A percentile compares a stretch with the other conserved stretches of the same genome.
Evolutionary conservation across 257 asterid genomes (phyloP).

Genomic region (Solanum etuberosum): DNA sequence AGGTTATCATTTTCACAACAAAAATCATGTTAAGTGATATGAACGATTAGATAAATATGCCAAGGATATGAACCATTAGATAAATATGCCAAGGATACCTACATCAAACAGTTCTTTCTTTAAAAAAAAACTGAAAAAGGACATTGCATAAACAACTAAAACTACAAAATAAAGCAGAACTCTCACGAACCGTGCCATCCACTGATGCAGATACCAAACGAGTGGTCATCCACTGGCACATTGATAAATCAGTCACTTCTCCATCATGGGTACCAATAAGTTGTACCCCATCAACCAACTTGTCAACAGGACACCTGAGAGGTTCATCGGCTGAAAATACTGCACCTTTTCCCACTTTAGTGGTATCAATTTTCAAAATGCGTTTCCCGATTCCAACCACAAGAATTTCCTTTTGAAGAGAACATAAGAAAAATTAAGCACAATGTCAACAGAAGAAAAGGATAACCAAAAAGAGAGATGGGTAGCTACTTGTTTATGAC

Average conservation of each 20-base stretch:
- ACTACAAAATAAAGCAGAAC: neutral
- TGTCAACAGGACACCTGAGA: constrained; percentile 59
- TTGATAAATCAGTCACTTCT: constrained; percentile 90
- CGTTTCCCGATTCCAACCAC: constrained; percentile 78
- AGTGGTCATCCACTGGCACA: constrained; percentile 99
- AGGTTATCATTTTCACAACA: neutral
- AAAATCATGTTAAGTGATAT: neutral
- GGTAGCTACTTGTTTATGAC: constrained; percentile 78
- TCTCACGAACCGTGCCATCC: constrained; percentile 83
- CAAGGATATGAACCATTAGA: neutral
- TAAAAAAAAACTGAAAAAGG: neutral
- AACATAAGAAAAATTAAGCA: constrained; percentile 3
- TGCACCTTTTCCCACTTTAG: constrained; percentile 83
- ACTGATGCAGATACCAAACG: constrained; percentile 93
- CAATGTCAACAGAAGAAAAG: neutral
- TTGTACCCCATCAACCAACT: constrained; percentile 80
- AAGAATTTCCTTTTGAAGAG: constrained; percentile 67
- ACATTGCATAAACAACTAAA: neutral
- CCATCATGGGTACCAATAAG: constrained; percentile 95
- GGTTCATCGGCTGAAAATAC: constrained; percentile 83
- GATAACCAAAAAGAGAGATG: neutral
- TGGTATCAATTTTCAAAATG: constrained; percentile 76
- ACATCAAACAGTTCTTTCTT: neutral
- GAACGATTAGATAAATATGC: neutral
- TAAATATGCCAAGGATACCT: neutral